Conservation (phyloP, 2,329 filamentous ascomycete species). For the Diplodia intermedia region DNA sequence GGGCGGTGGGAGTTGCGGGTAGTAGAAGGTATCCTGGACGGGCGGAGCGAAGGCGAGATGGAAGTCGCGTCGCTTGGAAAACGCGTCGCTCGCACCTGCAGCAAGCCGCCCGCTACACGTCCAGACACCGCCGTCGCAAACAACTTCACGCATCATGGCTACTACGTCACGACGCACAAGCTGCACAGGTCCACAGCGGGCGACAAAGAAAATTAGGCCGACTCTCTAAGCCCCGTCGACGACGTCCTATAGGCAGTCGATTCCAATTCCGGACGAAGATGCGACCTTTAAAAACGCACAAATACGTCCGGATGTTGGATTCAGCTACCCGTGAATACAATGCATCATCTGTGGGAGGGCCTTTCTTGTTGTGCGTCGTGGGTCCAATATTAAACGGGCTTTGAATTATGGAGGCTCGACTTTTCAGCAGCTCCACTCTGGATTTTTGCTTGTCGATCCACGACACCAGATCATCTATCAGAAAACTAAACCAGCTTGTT, state of each 20-base stretch:
- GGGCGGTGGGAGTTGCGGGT: neutral
- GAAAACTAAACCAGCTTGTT: slow-evolving; percentile 5
- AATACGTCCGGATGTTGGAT: too few relatives aligned
- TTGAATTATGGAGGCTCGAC: slow-evolving; percentile 12
- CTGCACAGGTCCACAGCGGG: neutral
- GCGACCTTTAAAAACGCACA: too few relatives aligned
- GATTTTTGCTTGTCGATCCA: slow-evolving; percentile 21
- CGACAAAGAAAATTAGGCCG: too few relatives aligned
- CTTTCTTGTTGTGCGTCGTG: too few relatives aligned
- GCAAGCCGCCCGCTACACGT: neutral
- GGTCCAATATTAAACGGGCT: slow-evolving; percentile 5
- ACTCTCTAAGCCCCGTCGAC: too few relatives aligned
- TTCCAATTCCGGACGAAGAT: too few relatives aligned
- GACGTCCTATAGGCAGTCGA: too few relatives aligned
- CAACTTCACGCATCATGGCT: neutral
- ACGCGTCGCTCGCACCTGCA: slow-evolving; percentile 28
- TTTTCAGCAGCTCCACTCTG: slow-evolving; percentile 23
- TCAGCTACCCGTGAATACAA: too few relatives aligned
- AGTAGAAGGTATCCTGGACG: neutral
- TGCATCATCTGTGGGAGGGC: too few relatives aligned
- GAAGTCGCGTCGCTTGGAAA: slow-evolving; percentile 29
- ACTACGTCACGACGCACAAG: neutral
- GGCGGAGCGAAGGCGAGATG: slow-evolving; percentile 15
- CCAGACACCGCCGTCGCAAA: neutral
- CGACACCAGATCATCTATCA: slow-evolving; percentile 26